Evolutionary conservation across 2,329 filamentous ascomycete species (phyloP).

Genomic region (Neophaeococcomyces aloes): DNA sequence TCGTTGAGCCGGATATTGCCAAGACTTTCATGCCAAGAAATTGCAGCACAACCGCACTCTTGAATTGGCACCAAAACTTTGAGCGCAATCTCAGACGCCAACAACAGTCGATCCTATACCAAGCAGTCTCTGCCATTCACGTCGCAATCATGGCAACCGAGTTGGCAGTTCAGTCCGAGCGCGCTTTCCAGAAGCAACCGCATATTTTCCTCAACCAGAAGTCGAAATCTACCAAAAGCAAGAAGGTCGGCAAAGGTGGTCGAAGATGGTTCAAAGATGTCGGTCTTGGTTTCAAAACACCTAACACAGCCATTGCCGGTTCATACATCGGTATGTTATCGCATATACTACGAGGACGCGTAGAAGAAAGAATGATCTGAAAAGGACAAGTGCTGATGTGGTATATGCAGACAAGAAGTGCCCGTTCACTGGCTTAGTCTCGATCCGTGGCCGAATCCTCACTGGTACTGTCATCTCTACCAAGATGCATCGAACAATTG

Average conservation of each 20-base stretch:
- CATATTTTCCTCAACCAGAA: conserved; percentile 99
- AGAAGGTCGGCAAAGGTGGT: conserved; percentile 76
- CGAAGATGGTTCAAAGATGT: conserved; percentile 99
- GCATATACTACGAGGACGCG: neutral
- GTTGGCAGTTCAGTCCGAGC: conserved; percentile 99
- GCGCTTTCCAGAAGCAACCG: conserved; percentile 99
- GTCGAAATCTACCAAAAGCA: conserved; percentile 72
- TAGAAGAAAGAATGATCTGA: neutral
- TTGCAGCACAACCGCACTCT: neutral
- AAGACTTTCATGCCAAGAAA: conserved; percentile 5
- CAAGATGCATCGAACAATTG: conserved; percentile 99
- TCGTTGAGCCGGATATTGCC: neutral
- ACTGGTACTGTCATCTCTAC: conserved; percentile 98
- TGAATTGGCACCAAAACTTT: conserved; percentile 3
- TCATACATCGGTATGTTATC: conserved; percentile 83
- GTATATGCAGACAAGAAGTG: conserved; percentile 89
- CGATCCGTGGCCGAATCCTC: conserved; percentile 99
- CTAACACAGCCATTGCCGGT: conserved; percentile 97
- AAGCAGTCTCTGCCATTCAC: conserved; percentile 19
- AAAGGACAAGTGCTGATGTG: conserved; percentile 1
- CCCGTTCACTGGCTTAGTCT: conserved; percentile 98
- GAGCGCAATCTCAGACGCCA: conserved; percentile 1
- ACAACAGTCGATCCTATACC: conserved; percentile 14
- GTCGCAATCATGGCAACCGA: conserved; percentile 83
- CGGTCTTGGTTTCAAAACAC: conserved; percentile 97